Evolutionary conservation across 139 green algal genomes (phyloP), one percentile per base, ranked within the genome.

Genomic region (Tetratostichococcus sp.): DNA sequence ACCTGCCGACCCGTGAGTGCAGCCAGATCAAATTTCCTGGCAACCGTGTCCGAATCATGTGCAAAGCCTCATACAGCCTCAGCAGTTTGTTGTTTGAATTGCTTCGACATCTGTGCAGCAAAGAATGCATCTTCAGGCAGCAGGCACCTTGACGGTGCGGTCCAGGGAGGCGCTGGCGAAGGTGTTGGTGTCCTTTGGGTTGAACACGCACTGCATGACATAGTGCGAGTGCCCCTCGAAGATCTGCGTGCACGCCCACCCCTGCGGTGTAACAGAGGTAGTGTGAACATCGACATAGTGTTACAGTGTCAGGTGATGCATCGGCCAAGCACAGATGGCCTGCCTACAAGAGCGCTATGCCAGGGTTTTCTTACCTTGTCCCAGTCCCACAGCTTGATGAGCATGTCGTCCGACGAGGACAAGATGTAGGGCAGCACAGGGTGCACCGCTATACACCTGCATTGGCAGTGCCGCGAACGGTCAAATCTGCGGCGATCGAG

Each of bases 371-470:
- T 0, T 62, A 87, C 89, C 85, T 95, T 94, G 77, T 99, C 96
- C 96, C 96, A 99, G 85, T 99, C 95, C 96, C 96, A 99, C 43
- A 99, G 91, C 87, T 99, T 99, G 89, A 99, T 98, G 22, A 97
- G 86, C 91, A 98, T 99, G 84, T 99, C 96, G 73, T 99, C 96
- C 23, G 91, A 97, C 50, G 84, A 94, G 3, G 96, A 94, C 32
- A 99, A 86, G 32, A 99, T 77, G 73, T 91, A 95, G 22, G 96
- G 94, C 83, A 98, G 83, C 4, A 86, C 93, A 1, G 96, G 96
- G 79, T 99, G 96, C 43, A 98, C 90, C 5, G 94, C 91, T 6
- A 99, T 88, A 80, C 85, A 90, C 75, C 91, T 93, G 89, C 58
- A 32, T n/a, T n/a, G n/a, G n/a, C n/a, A n/a, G n/a, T n/a, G n/a